Percentiles rank a stretch among this genome's conserved stretches.
Evolutionary conservation across 2,329 filamentous ascomycete genomes (phyloP).

Genomic region (Gaeumannomyces sp.): DNA sequence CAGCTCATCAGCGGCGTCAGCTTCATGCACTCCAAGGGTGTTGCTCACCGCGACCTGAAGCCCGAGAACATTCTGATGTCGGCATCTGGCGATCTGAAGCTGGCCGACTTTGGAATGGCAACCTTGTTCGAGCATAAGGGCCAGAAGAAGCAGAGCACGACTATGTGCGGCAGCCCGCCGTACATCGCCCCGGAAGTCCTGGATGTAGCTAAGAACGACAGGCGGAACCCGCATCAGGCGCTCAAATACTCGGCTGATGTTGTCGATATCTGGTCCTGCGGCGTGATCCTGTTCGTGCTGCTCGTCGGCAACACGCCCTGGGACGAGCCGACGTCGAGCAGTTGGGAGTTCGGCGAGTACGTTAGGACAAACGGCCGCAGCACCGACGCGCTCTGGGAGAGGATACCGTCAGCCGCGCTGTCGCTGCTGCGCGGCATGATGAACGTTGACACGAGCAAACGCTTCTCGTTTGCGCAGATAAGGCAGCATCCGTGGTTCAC

Average conservation of each 20-base stretch:
- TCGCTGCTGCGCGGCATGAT: slow-evolving; percentile 92
- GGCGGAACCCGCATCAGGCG: slow-evolving; percentile 24
- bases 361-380: slow-evolving; percentile 72
- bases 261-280: slow-evolving; percentile 95
- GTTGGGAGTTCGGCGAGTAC: slow-evolving; percentile 91
- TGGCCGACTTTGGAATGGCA: slow-evolving; percentile 94
- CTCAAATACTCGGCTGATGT: slow-evolving; percentile 68
- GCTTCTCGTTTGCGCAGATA: slow-evolving; percentile 83
- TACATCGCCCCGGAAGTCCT: slow-evolving; percentile 96
- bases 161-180: slow-evolving; percentile 90
- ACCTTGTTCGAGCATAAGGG: slow-evolving; percentile 90
- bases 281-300: slow-evolving; percentile 94
- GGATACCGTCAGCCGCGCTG: slow-evolving; percentile 65
- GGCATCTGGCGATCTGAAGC: slow-evolving; percentile 77
- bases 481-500: slow-evolving; percentile 95
- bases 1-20: slow-evolving; percentile 86
- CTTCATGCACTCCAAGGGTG: slow-evolving; percentile 94
- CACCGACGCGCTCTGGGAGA: slow-evolving; percentile 77
- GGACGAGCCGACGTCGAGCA: slow-evolving; percentile 82
- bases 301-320: slow-evolving; percentile 95
- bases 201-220: slow-evolving; percentile 19
- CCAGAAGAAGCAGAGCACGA: slow-evolving; percentile 72
- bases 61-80: slow-evolving; percentile 94
- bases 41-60: slow-evolving; percentile 87
- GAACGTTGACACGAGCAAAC: slow-evolving; percentile 64